These are phyloP conservation scores for Naganishia albida DNA, from an alignment of 1,284 basidiomycete genomes.

Conservation along the genomic window DNA sequence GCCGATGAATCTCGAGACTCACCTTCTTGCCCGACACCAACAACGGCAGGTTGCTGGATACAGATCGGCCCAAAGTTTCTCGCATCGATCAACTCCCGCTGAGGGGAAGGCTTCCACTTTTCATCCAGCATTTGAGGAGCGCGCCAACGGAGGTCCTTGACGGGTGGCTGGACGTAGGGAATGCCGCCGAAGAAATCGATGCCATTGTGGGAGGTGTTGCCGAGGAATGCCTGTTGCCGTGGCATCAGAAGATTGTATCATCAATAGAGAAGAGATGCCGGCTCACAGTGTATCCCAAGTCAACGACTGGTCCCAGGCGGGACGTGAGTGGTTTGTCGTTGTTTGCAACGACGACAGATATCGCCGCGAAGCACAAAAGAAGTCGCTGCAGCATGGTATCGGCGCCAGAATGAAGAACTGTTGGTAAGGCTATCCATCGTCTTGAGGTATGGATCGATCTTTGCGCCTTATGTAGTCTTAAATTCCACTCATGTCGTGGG, in stretches of 20 bases:
- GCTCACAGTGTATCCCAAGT: slow-evolving; percentile 28
- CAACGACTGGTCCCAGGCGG: slow-evolving; percentile 24
- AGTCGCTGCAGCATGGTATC: slow-evolving; percentile 5
- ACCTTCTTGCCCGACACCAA: slow-evolving; percentile 35
- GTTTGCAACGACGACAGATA: background rate
- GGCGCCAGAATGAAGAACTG: background rate
- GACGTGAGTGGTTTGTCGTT: slow-evolving; percentile 16
- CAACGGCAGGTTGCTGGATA: slow-evolving; percentile 37
- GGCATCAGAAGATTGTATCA: background rate
- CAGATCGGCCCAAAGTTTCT: slow-evolving; percentile 36
- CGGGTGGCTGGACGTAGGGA: slow-evolving; percentile 35
- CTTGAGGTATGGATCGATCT: too few species aligned
- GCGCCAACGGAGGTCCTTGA: slow-evolving; percentile 35
- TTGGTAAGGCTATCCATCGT: background rate
- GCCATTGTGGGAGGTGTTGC: slow-evolving; percentile 30
- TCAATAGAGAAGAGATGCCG: background rate
- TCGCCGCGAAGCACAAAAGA: background rate
- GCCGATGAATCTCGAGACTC: too few species aligned
- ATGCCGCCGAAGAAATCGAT: slow-evolving; percentile 36
- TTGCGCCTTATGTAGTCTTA: too few species aligned
- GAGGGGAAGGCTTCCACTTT: slow-evolving; percentile 16
- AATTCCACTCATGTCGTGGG: too few species aligned
- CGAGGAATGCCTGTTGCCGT: slow-evolving; percentile 31
- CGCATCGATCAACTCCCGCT: slow-evolving; percentile 32
- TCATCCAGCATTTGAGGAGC: slow-evolving; percentile 31